Evolutionary conservation across 176 grass and related monocot genomes (phyloP).

Genomic region (Echinochloa phyllopogon): DNA sequence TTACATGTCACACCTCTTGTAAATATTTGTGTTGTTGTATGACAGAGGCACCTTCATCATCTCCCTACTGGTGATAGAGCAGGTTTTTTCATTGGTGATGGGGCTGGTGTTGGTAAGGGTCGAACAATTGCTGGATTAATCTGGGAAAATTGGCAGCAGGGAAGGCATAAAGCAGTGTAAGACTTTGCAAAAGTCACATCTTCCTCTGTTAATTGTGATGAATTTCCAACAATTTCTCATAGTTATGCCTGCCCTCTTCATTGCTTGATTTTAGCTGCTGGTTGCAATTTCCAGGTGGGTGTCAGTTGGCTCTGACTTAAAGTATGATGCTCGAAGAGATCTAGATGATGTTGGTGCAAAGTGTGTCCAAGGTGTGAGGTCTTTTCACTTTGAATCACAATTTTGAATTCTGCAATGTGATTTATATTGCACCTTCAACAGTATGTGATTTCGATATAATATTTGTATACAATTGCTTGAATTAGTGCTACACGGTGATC

Average conservation of each 20-base stretch:
- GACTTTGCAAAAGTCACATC: constrained; percentile 34
- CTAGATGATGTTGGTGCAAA: constrained; percentile 97
- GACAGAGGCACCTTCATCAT: constrained; percentile 88
- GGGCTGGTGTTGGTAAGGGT: constrained; percentile 98
- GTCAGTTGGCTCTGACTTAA: constrained; percentile 95
- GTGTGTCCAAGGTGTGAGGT: constrained; percentile 77
- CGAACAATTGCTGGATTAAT: constrained; percentile 98
- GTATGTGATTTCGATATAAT: background rate
- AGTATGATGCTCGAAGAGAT: constrained; percentile 96
- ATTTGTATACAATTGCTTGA: constrained; percentile 31
- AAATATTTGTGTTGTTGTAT: constrained; percentile 52
- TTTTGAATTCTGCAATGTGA: background rate
- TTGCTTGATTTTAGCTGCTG: constrained; percentile 34
- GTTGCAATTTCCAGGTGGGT: constrained; percentile 76
- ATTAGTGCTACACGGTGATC: background rate
- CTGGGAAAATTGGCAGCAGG: constrained; percentile 99
- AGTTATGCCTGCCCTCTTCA: constrained; percentile 13
- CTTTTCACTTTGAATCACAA: background rate
- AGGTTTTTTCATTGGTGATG: constrained; percentile 98
- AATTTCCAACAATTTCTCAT: background rate
- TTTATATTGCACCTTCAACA: constrained; percentile 36
- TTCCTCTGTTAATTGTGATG: constrained; percentile 8
- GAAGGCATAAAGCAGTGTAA: constrained; percentile 91
- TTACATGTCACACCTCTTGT: constrained; percentile 36
- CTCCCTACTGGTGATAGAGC: constrained; percentile 86